Conservation (phyloP, 2,329 filamentous ascomycete species). For the Pseudocercospora fuligena region DNA sequence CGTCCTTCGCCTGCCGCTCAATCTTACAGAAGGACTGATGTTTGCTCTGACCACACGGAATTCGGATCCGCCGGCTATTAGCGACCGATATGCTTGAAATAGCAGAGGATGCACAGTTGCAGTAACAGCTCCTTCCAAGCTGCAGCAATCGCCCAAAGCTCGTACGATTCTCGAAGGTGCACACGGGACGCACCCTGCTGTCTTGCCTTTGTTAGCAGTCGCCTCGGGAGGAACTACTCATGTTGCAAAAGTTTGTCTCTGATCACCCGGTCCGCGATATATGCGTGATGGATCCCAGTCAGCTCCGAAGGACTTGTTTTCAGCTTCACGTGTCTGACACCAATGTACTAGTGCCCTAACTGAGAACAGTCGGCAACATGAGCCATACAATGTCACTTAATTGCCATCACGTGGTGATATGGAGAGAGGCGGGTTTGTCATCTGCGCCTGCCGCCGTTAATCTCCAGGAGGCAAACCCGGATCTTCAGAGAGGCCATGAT, state of each 20-base stretch:
- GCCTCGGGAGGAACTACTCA: neutral
- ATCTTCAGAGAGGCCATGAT: neutral
- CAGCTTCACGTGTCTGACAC: constrained; percentile 15
- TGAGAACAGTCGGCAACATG: neutral
- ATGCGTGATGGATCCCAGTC: neutral
- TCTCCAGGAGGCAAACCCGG: neutral
- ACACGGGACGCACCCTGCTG: neutral
- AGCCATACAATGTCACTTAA: neutral
- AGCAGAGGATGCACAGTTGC: neutral
- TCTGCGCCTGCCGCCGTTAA: constrained; percentile 1
- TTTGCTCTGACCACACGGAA: neutral
- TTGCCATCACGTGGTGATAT: constrained; percentile 1
- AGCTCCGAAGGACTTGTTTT: constrained; percentile 7
- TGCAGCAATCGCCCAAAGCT: neutral
- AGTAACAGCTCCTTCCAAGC: neutral
- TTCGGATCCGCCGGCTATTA: neutral
- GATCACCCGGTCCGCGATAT: neutral
- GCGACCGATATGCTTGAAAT: neutral
- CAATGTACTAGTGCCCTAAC: constrained; percentile 3
- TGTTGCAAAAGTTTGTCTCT: neutral
- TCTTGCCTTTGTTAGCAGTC: neutral
- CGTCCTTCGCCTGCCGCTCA: neutral
- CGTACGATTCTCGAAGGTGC: neutral
- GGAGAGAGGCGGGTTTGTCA: constrained; percentile 5
- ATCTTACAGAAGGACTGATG: neutral